phyloP scores from a whole-genome alignment of 306 rosid species.

The Acacia crassicarpa region DNA sequence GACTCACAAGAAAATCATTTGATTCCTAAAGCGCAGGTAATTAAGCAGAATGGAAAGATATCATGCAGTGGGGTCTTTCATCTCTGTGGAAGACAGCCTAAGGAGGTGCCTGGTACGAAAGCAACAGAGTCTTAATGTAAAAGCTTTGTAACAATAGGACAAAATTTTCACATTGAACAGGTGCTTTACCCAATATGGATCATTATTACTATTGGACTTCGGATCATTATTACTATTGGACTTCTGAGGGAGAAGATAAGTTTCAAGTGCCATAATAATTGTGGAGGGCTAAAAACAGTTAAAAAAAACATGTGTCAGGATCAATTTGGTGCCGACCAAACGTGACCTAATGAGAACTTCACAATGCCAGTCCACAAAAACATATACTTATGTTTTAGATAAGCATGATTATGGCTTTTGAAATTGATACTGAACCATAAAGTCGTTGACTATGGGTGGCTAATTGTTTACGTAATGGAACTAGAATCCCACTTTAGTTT shows the following conservation, averaged over 20 bases:
- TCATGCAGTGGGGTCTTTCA: neutral
- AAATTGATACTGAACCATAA: slow-evolving; percentile 14
- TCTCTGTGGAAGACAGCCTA: neutral
- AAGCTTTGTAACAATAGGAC: neutral
- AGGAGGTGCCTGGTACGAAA: neutral
- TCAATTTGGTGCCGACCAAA: slow-evolving; percentile 29
- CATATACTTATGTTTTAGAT: slow-evolving; percentile 21
- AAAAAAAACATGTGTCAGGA: slow-evolving; percentile 23
- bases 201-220: neutral
- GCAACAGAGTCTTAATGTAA: neutral
- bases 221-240: neutral
- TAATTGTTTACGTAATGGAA: neutral
- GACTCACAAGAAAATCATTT: neutral
- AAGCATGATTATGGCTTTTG: slow-evolving; percentile 24
- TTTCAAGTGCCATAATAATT: slow-evolving; percentile 13
- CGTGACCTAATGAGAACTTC: slow-evolving; percentile 41
- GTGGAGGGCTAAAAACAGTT: neutral
- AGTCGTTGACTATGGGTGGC: slow-evolving; percentile 3
- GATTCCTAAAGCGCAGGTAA: neutral
- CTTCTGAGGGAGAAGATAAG: slow-evolving; percentile 19
- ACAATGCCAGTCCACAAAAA: neutral
- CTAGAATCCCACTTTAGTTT: neutral
- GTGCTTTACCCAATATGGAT: slow-evolving; percentile 17
- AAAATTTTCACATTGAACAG: neutral
- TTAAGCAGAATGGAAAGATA: neutral